Conservation (phyloP, 352 stramenopile genomes). For the Pythium scleroteichum region DNA sequence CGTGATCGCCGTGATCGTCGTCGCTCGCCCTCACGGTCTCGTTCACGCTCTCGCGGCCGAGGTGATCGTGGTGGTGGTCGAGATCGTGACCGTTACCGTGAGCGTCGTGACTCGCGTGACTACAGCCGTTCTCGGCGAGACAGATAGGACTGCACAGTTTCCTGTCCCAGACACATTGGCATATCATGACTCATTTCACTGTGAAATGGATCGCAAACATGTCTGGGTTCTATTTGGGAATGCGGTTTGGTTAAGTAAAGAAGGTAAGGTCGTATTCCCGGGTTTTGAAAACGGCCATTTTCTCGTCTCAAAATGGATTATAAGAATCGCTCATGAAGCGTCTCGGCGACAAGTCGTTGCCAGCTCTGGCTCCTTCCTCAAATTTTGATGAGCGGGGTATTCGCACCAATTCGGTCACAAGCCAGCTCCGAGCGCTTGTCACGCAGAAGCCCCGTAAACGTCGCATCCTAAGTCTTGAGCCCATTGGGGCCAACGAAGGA, state of each 20-base stretch:
- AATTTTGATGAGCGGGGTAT: slow-evolving; percentile 33
- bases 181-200: no score
- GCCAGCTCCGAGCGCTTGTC: slow-evolving; percentile 35
- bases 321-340: slow-evolving; percentile 13
- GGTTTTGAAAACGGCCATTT: slow-evolving; percentile 4
- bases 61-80: slow-evolving; percentile 36
- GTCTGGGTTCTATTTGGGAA: slow-evolving; percentile 7
- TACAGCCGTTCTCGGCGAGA: slow-evolving; percentile 29
- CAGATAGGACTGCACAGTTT: slow-evolving; percentile 21
- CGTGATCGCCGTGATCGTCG: slow-evolving; percentile 31
- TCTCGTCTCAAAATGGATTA: slow-evolving; percentile 10
- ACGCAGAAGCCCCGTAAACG: slow-evolving; percentile 38
- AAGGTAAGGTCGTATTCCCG: slow-evolving; percentile 5
- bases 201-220: no score
- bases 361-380: slow-evolving; percentile 2
- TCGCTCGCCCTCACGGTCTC: slow-evolving; percentile 42
- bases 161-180: neutral
- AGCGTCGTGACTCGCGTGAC: slow-evolving; percentile 52
- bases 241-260: slow-evolving; percentile 14
- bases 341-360: slow-evolving; percentile 10
- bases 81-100: slow-evolving; percentile 35
- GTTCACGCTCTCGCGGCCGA: slow-evolving; percentile 41
- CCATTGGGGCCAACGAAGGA: slow-evolving; percentile 13
- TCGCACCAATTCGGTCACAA: slow-evolving; percentile 46
- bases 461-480: slow-evolving; percentile 20